Conservation (phyloP, 202 grass and related monocot genomes). For the Thinopyrum obtusiflorum region DNA sequence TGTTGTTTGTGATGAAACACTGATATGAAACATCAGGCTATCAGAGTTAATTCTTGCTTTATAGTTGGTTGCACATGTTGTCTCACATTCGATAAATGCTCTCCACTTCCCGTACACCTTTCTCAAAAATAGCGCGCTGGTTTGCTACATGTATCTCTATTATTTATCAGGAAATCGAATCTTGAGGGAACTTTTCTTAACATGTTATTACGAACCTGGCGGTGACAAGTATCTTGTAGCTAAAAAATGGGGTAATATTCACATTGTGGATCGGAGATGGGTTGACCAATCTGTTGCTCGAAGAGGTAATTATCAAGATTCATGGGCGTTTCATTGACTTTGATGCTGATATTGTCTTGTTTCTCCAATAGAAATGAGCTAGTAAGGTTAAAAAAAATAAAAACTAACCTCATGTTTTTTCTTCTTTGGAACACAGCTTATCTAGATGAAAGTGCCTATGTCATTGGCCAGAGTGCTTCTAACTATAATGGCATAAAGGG, state of each 20-base stretch:
- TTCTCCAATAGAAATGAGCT: conserved; percentile 31
- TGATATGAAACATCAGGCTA: conserved; percentile 16
- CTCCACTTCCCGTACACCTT: not conserved
- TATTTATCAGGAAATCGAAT: conserved; percentile 13
- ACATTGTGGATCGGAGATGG: conserved; percentile 77
- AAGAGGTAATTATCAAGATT: conserved; percentile 61
- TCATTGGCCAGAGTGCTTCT: conserved; percentile 45
- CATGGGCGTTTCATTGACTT: conserved; percentile 16
- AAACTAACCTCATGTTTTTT: conserved; percentile 27
- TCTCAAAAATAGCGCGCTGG: not conserved
- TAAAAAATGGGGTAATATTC: conserved; percentile 74
- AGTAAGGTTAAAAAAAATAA: conserved; percentile 11
- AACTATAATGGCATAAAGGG: conserved; percentile 42
- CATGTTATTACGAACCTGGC: conserved; percentile 67
- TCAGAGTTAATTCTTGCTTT: conserved; percentile 8
- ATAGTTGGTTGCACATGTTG: not conserved
- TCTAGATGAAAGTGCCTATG: conserved; percentile 66
- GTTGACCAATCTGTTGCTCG: conserved; percentile 69
- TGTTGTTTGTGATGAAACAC: not conserved
- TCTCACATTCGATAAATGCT: conserved; percentile 15
- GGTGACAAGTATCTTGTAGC: conserved; percentile 95
- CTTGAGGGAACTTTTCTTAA: conserved; percentile 60
- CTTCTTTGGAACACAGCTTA: conserved; percentile 59
- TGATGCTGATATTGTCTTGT: conserved; percentile 17
- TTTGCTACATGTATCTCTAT: conserved; percentile 11